Evolutionary conservation across 305 asterid species (phyloP).

Genomic region (Fraxinus greggii): DNA sequence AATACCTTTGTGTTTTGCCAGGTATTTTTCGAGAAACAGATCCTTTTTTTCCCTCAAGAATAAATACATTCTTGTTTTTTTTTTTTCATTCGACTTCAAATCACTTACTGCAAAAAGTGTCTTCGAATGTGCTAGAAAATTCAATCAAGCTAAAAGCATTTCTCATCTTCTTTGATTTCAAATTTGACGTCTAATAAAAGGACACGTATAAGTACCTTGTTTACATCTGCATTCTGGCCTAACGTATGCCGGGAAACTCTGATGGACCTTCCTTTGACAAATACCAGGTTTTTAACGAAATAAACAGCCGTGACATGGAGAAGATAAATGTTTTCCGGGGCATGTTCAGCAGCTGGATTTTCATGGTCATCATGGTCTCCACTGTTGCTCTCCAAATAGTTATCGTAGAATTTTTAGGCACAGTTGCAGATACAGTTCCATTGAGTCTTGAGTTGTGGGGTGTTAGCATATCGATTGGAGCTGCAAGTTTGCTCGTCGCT

Average conservation of each 20-base stretch:
- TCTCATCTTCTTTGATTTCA: neutral
- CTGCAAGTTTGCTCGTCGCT: conserved; percentile 46
- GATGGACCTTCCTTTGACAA: neutral
- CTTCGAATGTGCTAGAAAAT: neutral
- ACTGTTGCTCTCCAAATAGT: conserved; percentile 62
- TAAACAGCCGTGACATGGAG: conserved; percentile 87
- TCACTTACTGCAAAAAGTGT: neutral
- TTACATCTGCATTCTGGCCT: neutral
- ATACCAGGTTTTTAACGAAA: conserved; percentile 66
- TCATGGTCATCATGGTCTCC: conserved; percentile 44
- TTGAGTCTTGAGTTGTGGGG: conserved; percentile 51
- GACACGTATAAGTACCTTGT: neutral
- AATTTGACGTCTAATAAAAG: neutral
- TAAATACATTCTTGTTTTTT: neutral
- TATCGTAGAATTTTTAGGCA: conserved; percentile 59
- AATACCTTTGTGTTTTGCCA: conserved; percentile 83
- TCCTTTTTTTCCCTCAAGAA: neutral
- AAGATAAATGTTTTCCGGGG: conserved; percentile 60
- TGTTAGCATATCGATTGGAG: conserved; percentile 50
- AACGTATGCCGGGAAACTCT: neutral
- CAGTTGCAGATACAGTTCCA: conserved; percentile 62
- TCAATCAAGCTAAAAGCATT: neutral
- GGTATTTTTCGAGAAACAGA: conserved; percentile 34
- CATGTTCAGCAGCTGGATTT: conserved; percentile 60
- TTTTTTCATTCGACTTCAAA: neutral